Evolutionary conservation across 2,329 filamentous ascomycete species (phyloP), one percentile per base, ranked within the genome.

Genomic region (Ophiostoma montium): DNA sequence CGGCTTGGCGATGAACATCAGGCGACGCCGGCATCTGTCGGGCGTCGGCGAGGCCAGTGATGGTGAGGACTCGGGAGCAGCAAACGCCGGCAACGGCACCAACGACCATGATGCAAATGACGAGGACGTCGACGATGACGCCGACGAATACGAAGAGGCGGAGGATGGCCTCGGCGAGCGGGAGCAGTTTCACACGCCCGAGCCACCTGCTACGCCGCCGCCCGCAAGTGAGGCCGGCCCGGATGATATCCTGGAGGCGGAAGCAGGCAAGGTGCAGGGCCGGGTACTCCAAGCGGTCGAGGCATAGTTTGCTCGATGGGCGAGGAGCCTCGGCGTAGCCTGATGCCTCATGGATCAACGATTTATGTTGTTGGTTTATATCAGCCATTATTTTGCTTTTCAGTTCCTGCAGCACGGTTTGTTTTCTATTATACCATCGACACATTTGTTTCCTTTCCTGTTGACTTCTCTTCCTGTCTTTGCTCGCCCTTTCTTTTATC

Each of bases 111-210:
- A 33, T 11, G 32, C 3, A 7, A 15, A 19, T 5, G 49, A 52
- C 23, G 45, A 50, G 27, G 39, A 52, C 13, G 49, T 56, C 6
- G 53, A 51, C 3, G 51, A 56, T 18, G 57, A 58, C 19, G 53
- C 58, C 21, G 55, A 57, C 2, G 50, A 54, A 12, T 62, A 63
- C 19, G 58, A 63, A 18, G 46, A 12, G 11, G 35, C 15, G 13
- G 12, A 32, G 12, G 31, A 44, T 27, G 13, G 42, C n/a, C 9
- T 18, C 27, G 27, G 32, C 27, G 23, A 57, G 16, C 63, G 63
- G 47, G 59, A 65, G 1, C 58, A 63, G 46, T 69, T 68, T 49
- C 67, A 65, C 54, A 69, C 67, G 1, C 67, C 67, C 1, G 67
- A 70, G 23, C 62, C 62, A n/a, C 62, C 65, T 8, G 58, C 58